Conservation (phyloP, 306 rosid genomes). For the Quercus suber region DNA sequence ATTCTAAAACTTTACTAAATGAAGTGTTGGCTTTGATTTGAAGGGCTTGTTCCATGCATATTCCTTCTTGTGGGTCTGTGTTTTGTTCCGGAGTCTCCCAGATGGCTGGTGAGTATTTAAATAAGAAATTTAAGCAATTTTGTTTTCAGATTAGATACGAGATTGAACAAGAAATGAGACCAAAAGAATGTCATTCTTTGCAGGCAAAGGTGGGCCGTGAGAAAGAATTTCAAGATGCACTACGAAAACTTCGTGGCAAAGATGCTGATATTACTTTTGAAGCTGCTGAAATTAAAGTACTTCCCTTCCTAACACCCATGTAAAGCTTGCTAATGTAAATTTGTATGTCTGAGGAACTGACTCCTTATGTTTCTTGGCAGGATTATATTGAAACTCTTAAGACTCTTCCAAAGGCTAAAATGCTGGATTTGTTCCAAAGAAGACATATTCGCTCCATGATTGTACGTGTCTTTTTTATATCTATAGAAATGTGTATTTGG, state of each 20-base stretch:
- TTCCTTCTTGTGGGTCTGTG: conserved; percentile 40
- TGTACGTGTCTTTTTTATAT: conserved; percentile 17
- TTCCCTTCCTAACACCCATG: background rate
- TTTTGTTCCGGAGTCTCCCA: conserved; percentile 45
- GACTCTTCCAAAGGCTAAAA: conserved; percentile 25
- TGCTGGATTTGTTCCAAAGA: conserved; percentile 38
- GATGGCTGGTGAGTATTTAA: conserved; percentile 45
- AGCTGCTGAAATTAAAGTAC: conserved; percentile 29
- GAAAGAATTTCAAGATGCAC: conserved; percentile 37
- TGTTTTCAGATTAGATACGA: background rate
- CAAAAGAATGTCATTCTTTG: background rate
- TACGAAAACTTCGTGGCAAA: conserved; percentile 37
- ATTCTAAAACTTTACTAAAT: background rate
- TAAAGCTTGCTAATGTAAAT: background rate
- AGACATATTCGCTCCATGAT: conserved; percentile 25
- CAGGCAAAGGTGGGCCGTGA: conserved; percentile 46
- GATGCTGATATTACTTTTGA: conserved; percentile 33
- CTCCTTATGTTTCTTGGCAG: conserved; percentile 15
- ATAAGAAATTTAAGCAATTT: background rate
- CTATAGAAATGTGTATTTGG: background rate
- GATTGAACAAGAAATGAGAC: background rate
- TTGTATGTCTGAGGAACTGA: conserved; percentile 13
- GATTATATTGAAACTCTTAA: conserved; percentile 24
- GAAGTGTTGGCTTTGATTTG: conserved; percentile 28
- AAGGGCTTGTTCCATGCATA: conserved; percentile 68